Base-by-base conservation (phyloP, 495 filamentous ascomycete genomes). In the Chaetomium cochliodes region DNA sequence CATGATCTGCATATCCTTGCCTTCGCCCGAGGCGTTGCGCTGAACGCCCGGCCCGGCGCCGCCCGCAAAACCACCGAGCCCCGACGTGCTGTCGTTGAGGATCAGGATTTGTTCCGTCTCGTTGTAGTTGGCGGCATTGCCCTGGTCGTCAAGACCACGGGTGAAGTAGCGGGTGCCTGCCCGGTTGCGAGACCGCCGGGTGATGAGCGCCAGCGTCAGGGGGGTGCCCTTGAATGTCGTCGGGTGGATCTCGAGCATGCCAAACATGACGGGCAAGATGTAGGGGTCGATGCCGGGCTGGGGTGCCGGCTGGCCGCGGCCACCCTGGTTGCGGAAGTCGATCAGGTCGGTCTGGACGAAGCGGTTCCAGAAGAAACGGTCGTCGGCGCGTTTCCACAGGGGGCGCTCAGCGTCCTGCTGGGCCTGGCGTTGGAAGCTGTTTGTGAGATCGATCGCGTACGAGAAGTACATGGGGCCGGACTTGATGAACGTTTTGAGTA, bases 331-430 rank as follows among this genome's bases (percentile, higher is more conserved):
- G 51, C 91, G 86, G 71, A 96, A 90, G 75, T 96, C 85, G 65
- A 98, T 97, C 53, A 98, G 77, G 67, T 98, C 93, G 3, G 89
- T 88, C 74, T 93, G 90, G 54, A 98, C 80, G 71, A 96, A 96
- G 58, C 87, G 86, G 74, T 98, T 98, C 93, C 93, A 98, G 82
- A 97, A 98, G 80, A 98, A 98, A 58, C 94, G 88, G 69, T 98
- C 93, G 77, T 98, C 94, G 59, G 96, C 90, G 64, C 92, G 80
- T 77, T 90, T 87, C 94, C 94, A 98, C 60, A 98, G 80, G 13
- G 94, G 93, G 58, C 81, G 79, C 39, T 82, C 81, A 23, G 78
- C 69, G 67, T 96, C 85, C 25, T 82, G 78, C 61, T 91, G 85
- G 2, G 91, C 84, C 76, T 98, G 94, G 57, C 96, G 84, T 77